phyloP scores from a whole-genome alignment of 2,329 filamentous ascomycete genomes.

The Colletotrichum neosansevieriae region DNA sequence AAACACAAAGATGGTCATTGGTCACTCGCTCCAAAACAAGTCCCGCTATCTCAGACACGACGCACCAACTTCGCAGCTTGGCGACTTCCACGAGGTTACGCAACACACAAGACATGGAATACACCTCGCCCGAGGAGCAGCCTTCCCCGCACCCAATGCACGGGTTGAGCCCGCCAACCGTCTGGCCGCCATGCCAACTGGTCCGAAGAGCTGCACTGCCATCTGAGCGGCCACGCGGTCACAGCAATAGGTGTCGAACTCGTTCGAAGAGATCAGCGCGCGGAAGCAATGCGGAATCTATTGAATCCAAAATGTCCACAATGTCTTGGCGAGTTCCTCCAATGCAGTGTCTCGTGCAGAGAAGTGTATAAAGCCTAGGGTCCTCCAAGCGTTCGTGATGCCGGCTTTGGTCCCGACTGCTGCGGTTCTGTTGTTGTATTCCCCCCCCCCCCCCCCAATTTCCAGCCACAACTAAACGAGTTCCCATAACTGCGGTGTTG shows the following conservation, averaged over 20 bases:
- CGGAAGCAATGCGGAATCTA: not conserved
- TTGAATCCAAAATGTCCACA: not conserved
- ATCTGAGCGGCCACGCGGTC: conserved; percentile 6
- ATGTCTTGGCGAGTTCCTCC: not conserved
- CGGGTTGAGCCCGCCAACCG: not conserved
- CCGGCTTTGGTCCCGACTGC: not conserved
- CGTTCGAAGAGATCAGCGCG: not conserved
- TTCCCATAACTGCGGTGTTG: no score
- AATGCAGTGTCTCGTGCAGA: not conserved
- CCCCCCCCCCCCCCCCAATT: no score
- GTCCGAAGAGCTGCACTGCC: not conserved
- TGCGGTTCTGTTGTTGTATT: not conserved
- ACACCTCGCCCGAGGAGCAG: not conserved
- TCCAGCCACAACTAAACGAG: no score
- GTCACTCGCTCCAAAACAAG: not conserved
- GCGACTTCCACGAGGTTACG: conserved; percentile 2
- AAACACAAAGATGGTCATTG: conserved; percentile 1
- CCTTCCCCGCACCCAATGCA: conserved; percentile 28
- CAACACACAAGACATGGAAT: conserved; percentile 1
- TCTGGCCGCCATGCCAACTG: not conserved
- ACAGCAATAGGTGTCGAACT: not conserved
- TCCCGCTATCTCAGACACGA: conserved; percentile 4
- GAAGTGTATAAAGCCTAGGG: conserved; percentile 12
- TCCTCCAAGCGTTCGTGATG: not conserved
- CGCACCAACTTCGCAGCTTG: not conserved